A percentile compares a stretch with the other conserved stretches of the same genome.
phyloP scores from a whole-genome alignment of 2,329 filamentous ascomycete species.

The Keithomyces neogunnii region DNA sequence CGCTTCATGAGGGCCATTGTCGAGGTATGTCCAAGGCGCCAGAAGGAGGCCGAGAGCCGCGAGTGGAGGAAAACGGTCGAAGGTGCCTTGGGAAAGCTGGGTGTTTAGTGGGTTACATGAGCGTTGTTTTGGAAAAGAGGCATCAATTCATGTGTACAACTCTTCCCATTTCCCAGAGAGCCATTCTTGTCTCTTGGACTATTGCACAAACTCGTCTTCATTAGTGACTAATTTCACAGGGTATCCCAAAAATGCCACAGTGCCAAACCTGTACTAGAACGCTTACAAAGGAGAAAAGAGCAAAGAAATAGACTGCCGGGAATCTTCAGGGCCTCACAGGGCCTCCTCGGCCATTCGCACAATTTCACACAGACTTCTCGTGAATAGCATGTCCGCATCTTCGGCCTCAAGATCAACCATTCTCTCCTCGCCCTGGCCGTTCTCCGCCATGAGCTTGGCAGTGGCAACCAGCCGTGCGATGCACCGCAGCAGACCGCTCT shows the following conservation, averaged over 20 bases:
- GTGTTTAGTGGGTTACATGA: not conserved
- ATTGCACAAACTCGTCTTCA: no score
- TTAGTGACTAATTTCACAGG: not conserved
- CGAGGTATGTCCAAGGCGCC: slow-evolving; percentile 18
- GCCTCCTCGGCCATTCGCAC: slow-evolving; percentile 28
- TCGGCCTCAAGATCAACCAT: slow-evolving; percentile 20
- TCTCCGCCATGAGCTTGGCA: slow-evolving; percentile 29
- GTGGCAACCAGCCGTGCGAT: slow-evolving; percentile 43
- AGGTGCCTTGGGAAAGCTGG: slow-evolving; percentile 8
- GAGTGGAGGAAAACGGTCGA: slow-evolving; percentile 12
- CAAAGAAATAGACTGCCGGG: not conserved
- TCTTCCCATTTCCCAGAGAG: no score
- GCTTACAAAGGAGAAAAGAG: not conserved
- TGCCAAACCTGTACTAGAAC: not conserved
- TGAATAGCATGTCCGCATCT: slow-evolving; percentile 28
- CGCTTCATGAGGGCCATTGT: slow-evolving; percentile 20
- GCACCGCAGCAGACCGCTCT: slow-evolving; percentile 40
- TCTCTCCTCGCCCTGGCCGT: slow-evolving; percentile 18
- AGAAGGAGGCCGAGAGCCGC: slow-evolving; percentile 12
- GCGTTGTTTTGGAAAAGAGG: not conserved
- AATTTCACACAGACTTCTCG: slow-evolving; percentile 34
- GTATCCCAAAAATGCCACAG: not conserved
- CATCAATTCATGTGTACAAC: no score
- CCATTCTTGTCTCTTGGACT: no score
- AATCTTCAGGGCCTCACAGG: not conserved